Base-by-base conservation (phyloP, 345 rosid species). In the Durio zibethinus region DNA sequence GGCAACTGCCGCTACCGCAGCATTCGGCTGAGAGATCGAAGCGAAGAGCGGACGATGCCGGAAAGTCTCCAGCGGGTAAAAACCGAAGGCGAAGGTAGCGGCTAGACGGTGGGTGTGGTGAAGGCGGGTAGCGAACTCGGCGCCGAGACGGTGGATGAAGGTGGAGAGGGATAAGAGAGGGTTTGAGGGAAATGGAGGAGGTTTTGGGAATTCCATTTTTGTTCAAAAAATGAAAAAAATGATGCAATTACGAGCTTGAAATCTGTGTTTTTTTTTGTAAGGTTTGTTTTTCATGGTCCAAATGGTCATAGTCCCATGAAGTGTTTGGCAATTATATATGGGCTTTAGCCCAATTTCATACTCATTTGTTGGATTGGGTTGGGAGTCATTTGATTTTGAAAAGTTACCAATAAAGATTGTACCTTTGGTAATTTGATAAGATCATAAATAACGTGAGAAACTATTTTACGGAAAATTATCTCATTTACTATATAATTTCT, bases 11-110 rank as follows among this genome's bases (percentile, higher is more conserved):
- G 67, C 77, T 20, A 82, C 77, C 4, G 84, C n/a, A 14, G 90
- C 73, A 62, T 88, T 89, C 48, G 93, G 81, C 65, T 87, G 95
- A 10, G 94, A 84, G 35, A 91, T 61, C 25, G 94, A 90, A 18
- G 97, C 95, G 79, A 94, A 93, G 3, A 83, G 87, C 7, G 89
- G 88, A 1, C 69, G 74, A 52, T 53, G 66, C 10, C 53, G 72
- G 74, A 35, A 65, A 67, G 63, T 60, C 16, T 83, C 63, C 73
- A 73, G 69, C 11, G 85, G 87, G 36, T 76, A 79, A 12, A 90
- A 80, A 71, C 78, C 82, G 35, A 71, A 53, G 33, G 87, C 67
- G 27, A 90, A 79, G 82, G 73, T 59, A 57, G 83, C 82, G 77
- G 89, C 89, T 72, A 83, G 78, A 0, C 18, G 96, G 38, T 47